Percentiles rank a stretch among this genome's conserved stretches.
Conservation (phyloP, 176 grass and related monocot species). For the Oryza nivara region DNA sequence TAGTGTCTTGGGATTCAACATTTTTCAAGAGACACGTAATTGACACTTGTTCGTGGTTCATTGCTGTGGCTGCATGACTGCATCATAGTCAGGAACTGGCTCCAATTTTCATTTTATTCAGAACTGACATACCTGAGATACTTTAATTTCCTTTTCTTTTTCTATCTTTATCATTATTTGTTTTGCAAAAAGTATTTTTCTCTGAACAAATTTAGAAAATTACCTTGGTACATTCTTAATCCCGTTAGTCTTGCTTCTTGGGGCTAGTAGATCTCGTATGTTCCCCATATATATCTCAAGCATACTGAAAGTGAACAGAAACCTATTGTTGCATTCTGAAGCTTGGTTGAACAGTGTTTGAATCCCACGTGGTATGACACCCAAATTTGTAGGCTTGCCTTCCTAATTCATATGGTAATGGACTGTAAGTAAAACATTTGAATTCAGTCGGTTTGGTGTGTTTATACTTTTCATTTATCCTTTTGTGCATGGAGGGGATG, state of each 20-base stretch:
- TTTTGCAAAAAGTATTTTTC: background rate
- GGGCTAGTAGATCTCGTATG: conserved; percentile 80
- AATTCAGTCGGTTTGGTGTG: background rate
- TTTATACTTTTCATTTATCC: conserved; percentile 18
- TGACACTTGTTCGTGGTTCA: background rate
- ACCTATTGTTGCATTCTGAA: conserved; percentile 65
- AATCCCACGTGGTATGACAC: conserved; percentile 83
- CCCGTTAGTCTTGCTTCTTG: conserved; percentile 46
- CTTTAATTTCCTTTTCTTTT: conserved; percentile 6
- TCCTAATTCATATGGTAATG: conserved; percentile 65
- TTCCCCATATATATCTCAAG: conserved; percentile 98
- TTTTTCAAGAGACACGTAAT: background rate
- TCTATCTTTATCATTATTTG: background rate
- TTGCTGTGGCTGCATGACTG: conserved; percentile 2
- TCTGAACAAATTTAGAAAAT: conserved; percentile 36
- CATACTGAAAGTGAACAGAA: conserved; percentile 95
- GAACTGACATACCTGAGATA: background rate
- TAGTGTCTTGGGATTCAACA: conserved; percentile 20
- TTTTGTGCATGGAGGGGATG: conserved; percentile 4
- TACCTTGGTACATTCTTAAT: conserved; percentile 76
- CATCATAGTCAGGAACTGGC: conserved; percentile 12
- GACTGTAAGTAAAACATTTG: conserved; percentile 28
- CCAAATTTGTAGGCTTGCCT: conserved; percentile 60
- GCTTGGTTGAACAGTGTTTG: conserved; percentile 71
- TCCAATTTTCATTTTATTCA: conserved; percentile 10